Conservation (phyloP, 1,139 yeast genomes). For the Petasospora fabianii region DNA sequence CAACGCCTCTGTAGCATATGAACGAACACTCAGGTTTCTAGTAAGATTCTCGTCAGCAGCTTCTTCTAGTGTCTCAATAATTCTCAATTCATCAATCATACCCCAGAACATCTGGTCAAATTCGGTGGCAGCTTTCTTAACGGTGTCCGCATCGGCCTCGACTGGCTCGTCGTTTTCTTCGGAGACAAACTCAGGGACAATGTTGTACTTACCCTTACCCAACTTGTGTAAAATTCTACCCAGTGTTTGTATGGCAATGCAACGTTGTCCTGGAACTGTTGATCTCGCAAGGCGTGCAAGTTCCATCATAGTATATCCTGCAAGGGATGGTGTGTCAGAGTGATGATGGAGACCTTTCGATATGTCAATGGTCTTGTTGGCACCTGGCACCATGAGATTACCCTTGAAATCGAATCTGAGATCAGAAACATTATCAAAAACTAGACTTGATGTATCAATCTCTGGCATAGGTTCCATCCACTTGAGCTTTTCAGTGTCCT, state of each 20-base stretch:
- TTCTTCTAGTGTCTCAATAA: constrained; percentile 68
- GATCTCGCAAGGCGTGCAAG: constrained; percentile 78
- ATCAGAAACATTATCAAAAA: constrained; percentile 62
- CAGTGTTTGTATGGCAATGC: constrained; percentile 78
- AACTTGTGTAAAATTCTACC: constrained; percentile 85
- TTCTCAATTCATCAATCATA: constrained; percentile 57
- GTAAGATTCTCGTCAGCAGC: constrained; percentile 71
- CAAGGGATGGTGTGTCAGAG: constrained; percentile 79
- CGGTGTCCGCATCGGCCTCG: constrained; percentile 34
- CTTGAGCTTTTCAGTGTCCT: constrained; percentile 73
- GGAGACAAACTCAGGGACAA: constrained; percentile 42
- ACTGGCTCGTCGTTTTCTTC: constrained; percentile 32
- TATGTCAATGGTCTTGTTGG: constrained; percentile 44
- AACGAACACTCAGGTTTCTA: constrained; percentile 68
- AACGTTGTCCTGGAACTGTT: constrained; percentile 77
- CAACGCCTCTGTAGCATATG: constrained; percentile 86
- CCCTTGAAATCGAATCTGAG: constrained; percentile 90
- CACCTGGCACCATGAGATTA: constrained; percentile 55
- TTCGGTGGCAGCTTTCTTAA: constrained; percentile 38
- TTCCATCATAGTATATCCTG: constrained; percentile 89
- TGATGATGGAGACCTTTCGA: constrained; percentile 87
- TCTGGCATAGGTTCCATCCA: constrained; percentile 81
- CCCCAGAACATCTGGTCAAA: constrained; percentile 76
- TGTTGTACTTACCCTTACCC: constrained; percentile 53
- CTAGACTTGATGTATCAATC: constrained; percentile 32